A percentile compares a stretch with the other conserved stretches of the same genome.
phyloP scores from a whole-genome alignment of 1,284 basidiomycete genomes.

The Boletellus sp. region DNA sequence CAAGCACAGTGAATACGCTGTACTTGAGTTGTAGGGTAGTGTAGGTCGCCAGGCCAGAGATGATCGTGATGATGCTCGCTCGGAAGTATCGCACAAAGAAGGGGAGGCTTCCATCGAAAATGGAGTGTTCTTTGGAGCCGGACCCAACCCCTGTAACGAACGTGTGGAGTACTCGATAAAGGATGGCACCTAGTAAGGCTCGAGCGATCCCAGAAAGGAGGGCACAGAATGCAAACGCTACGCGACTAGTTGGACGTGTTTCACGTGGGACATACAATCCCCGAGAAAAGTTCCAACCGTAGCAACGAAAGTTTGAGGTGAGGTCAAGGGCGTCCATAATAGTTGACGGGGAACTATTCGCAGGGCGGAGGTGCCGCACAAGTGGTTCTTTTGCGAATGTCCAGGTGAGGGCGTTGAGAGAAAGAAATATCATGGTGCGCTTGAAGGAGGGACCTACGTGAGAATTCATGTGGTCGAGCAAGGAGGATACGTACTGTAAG shows the following conservation, averaged over 20 bases:
- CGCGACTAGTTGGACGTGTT: conserved; percentile 29
- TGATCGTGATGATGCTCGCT: conserved; percentile 38
- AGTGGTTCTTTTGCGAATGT: background rate
- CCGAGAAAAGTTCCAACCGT: conserved; percentile 43
- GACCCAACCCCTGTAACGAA: conserved; percentile 37
- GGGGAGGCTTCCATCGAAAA: conserved; percentile 46
- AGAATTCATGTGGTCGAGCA: no score
- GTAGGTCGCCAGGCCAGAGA: conserved; percentile 7
- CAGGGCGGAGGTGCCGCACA: background rate
- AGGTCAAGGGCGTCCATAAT: conserved; percentile 47
- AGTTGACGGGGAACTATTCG: background rate
- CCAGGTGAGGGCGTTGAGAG: background rate
- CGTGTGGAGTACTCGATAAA: conserved; percentile 42
- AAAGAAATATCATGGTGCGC: no score
- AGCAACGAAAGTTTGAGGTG: conserved; percentile 43
- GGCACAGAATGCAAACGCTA: conserved; percentile 18
- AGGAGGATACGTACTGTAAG: no score
- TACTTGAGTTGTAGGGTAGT: background rate
- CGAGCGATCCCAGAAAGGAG: conserved; percentile 35
- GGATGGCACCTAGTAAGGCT: conserved; percentile 39
- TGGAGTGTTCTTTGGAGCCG: conserved; percentile 39
- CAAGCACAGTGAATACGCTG: background rate
- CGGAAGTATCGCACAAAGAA: conserved; percentile 40
- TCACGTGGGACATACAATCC: conserved; percentile 42
- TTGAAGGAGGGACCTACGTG: no score